These are phyloP conservation scores for Cladosporium colombiae DNA, from an alignment of 2,329 filamentous ascomycete genomes.

Conservation along the genomic window DNA sequence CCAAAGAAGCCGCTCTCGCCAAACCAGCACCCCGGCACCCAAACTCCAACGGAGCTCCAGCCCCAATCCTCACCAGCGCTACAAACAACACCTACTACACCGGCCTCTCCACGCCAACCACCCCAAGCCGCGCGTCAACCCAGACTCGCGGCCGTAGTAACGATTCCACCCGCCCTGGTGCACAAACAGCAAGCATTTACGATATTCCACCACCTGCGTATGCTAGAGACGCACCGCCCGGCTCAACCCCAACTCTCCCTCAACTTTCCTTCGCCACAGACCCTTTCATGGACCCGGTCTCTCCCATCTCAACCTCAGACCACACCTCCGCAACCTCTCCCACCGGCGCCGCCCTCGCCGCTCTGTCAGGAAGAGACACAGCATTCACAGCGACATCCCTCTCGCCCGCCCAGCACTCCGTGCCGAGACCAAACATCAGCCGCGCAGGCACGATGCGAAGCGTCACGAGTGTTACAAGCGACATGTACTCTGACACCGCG, in stretches of 20 bases:
- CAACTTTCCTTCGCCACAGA: constrained; percentile 1
- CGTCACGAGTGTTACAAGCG: constrained; percentile 30
- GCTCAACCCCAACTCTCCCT: constrained; percentile 9
- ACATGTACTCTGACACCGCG: constrained; percentile 32
- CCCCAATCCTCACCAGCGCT: constrained; percentile 7
- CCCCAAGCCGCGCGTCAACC: constrained; percentile 12
- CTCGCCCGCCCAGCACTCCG: background rate
- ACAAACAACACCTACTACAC: constrained; percentile 20
- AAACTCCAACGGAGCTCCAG: background rate
- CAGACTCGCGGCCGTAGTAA: constrained; percentile 1
- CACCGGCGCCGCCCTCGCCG: constrained; percentile 3
- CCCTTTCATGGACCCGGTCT: constrained; percentile 16
- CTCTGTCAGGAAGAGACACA: constrained; percentile 12
- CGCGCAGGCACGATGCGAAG: constrained; percentile 22
- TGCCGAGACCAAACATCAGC: constrained; percentile 2
- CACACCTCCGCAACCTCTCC: constrained; percentile 3
- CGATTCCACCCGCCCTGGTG: background rate
- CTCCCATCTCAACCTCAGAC: background rate
- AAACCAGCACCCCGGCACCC: background rate
- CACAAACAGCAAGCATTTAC: background rate
- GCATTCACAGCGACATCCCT: constrained; percentile 5
- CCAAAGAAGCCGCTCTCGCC: constrained; percentile 1
- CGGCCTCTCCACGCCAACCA: constrained; percentile 15
- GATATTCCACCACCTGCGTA: constrained; percentile 17
- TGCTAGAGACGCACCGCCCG: constrained; percentile 2